A percentile compares a stretch with the other conserved stretches of the same genome.
These are phyloP conservation scores for Podaxis sp. DNA, from an alignment of 768 basidiomycete species.

Conservation along the genomic window DNA sequence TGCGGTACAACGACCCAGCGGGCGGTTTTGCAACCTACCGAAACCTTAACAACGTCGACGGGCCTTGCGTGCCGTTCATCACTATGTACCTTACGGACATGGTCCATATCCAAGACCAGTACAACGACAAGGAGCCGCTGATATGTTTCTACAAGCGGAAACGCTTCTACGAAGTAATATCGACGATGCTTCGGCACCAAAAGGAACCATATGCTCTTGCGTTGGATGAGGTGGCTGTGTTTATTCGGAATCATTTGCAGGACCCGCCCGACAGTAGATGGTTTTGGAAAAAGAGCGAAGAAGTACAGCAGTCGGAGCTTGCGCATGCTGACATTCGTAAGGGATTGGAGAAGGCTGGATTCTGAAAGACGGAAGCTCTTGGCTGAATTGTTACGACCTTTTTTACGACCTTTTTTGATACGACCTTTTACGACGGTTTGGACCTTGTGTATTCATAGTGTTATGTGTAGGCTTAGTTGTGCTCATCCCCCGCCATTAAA, in stretches of 20 bases:
- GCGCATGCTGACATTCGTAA: slow-evolving; percentile 64
- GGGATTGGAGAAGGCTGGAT: slow-evolving; percentile 68
- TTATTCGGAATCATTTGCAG: slow-evolving; percentile 46
- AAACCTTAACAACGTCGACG: slow-evolving; percentile 40
- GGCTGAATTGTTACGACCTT: not conserved
- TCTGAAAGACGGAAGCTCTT: slow-evolving; percentile 30
- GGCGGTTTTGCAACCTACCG: slow-evolving; percentile 60
- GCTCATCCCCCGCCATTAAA: not conserved
- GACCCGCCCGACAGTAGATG: slow-evolving; percentile 42
- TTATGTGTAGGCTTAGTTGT: not conserved
- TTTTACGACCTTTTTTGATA: not conserved
- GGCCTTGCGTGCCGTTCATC: slow-evolving; percentile 69
- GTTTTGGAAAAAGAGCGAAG: slow-evolving; percentile 60
- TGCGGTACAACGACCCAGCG: slow-evolving; percentile 56
- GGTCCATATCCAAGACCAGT: slow-evolving; percentile 52
- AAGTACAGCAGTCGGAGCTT: slow-evolving; percentile 56
- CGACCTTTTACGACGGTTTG: not conserved
- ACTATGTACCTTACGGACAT: slow-evolving; percentile 62
- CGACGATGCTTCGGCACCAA: slow-evolving; percentile 58
- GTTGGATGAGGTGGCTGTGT: slow-evolving; percentile 44
- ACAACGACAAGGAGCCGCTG: slow-evolving; percentile 34
- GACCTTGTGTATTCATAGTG: not conserved
- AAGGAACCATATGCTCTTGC: slow-evolving; percentile 45
- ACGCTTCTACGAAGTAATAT: slow-evolving; percentile 53
- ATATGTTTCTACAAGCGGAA: slow-evolving; percentile 57